phyloP scores from a whole-genome alignment of 305 asterid genomes.

The Fraxinus latifolia region DNA sequence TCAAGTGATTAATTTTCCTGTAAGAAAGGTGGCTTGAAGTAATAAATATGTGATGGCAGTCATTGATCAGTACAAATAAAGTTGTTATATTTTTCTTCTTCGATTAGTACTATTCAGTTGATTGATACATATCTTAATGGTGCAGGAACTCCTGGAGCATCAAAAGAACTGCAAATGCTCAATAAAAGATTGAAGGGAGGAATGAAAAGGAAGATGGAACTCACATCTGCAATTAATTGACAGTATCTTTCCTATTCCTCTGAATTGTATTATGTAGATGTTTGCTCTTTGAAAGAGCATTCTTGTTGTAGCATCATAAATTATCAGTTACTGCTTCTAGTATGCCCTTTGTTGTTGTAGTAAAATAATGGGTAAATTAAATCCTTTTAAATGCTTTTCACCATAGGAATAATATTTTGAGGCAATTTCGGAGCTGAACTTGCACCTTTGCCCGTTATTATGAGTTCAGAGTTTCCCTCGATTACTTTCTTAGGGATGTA shows the following conservation, averaged over 20 bases:
- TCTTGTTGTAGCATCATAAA: slow-evolving; percentile 2
- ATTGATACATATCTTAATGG: slow-evolving; percentile 10
- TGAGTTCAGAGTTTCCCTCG: not conserved
- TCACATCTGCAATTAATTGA: not conserved
- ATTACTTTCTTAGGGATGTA: not conserved
- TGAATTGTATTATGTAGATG: slow-evolving; percentile 3
- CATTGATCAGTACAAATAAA: no score
- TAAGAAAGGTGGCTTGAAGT: not conserved
- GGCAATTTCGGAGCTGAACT: not conserved
- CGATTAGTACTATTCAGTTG: not conserved
- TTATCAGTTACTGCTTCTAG: not conserved
- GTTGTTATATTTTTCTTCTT: not conserved
- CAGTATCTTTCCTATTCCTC: not conserved
- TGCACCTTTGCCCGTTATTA: not conserved
- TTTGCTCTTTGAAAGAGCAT: slow-evolving; percentile 11
- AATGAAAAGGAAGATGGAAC: not conserved
- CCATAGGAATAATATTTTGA: not conserved
- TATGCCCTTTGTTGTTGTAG: not conserved
- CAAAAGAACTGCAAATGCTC: slow-evolving; percentile 80
- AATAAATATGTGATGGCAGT: not conserved
- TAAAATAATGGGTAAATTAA: not conserved
- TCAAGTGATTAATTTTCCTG: no score
- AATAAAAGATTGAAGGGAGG: slow-evolving; percentile 37
- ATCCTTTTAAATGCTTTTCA: not conserved
- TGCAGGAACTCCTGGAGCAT: slow-evolving; percentile 77